Conservation (phyloP, 495 filamentous ascomycete genomes). For the Penicillium atrosanguineum region DNA sequence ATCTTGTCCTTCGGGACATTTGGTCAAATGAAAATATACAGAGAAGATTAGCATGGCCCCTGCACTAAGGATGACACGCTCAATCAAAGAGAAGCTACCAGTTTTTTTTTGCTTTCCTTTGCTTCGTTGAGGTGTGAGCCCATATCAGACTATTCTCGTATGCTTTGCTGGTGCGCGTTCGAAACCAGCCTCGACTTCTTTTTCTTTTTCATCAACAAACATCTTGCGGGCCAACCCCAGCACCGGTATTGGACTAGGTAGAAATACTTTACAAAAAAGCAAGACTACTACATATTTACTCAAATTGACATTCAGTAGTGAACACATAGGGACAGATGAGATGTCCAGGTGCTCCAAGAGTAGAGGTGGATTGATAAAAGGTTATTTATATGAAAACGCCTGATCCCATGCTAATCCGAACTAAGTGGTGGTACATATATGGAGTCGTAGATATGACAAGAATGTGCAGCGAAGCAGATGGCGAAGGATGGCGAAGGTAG, state of each 20-base stretch:
- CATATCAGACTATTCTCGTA: background rate
- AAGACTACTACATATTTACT: no score
- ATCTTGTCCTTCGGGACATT: constrained; percentile 11
- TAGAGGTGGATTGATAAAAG: background rate
- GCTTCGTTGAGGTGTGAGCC: constrained; percentile 7
- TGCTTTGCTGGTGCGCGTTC: background rate
- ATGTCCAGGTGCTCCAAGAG: background rate
- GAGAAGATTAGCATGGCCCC: constrained; percentile 97
- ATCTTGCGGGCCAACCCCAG: no score
- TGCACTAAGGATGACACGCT: constrained; percentile 99
- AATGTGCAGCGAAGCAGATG: background rate
- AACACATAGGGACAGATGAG: background rate
- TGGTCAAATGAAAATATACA: constrained; percentile 61
- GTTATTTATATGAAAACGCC: constrained; percentile 11
- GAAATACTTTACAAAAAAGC: no score
- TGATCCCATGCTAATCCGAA: constrained; percentile 17
- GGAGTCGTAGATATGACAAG: background rate
- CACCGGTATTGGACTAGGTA: no score
- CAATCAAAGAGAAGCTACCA: constrained; percentile 91
- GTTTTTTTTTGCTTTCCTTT: constrained; percentile 9
- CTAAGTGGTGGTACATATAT: constrained; percentile 7
- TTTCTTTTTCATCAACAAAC: background rate
- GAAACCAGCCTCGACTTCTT: background rate
- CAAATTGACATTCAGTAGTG: no score
- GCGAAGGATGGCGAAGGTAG: background rate